Percentiles rank a stretch among this genome's conserved stretches.
Conservation (phyloP, 345 rosid genomes). For the Corymbia maculata region DNA sequence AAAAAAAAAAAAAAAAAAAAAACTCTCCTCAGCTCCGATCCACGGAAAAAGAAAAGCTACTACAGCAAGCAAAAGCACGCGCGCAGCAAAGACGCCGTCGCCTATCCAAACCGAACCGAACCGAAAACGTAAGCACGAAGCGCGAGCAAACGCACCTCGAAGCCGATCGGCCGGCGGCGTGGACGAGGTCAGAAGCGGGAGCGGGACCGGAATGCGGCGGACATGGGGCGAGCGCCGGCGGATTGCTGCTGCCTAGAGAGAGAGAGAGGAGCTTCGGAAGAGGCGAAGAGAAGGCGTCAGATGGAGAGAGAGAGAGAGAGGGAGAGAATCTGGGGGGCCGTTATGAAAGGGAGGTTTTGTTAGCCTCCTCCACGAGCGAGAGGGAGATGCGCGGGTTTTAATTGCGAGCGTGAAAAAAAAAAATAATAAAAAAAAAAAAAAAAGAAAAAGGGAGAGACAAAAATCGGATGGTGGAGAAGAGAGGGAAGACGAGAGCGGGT, state of each 20-base stretch:
- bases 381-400: not conserved
- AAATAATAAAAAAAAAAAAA: fast-evolving
- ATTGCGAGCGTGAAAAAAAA: not conserved
- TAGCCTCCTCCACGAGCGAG: not conserved
- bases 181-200: not conserved
- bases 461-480: not conserved
- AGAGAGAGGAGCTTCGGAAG: not conserved
- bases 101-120: not conserved
- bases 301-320: not conserved
- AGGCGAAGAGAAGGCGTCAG: not conserved
- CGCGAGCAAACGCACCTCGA: not conserved
- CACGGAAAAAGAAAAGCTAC: no score
- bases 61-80: no score
- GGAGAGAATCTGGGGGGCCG: not conserved
- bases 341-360: not conserved
- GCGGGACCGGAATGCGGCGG: not conserved
- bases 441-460: not conserved
- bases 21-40: not conserved
- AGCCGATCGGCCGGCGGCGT: not conserved
- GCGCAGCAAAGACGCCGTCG: no score
- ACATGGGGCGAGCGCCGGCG: not conserved
- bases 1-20: no score
- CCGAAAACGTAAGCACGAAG: not conserved
- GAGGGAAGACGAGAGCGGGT: not conserved
- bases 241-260: not conserved